phyloP scores from a whole-genome alignment of 2,329 filamentous ascomycete species.

The Stagonosporopsis rhizophila region DNA sequence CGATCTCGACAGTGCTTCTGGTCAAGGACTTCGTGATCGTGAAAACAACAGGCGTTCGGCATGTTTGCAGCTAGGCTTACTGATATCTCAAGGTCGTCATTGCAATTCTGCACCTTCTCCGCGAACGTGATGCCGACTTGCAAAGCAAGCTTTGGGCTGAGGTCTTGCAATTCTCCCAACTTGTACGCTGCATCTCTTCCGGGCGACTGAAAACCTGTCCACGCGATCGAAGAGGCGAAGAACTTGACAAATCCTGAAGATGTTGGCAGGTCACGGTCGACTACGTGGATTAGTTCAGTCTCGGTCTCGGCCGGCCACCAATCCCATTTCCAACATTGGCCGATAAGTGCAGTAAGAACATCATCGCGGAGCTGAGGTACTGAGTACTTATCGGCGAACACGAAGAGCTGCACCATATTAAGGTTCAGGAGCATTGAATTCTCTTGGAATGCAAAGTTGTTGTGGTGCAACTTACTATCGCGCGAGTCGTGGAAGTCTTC shows the following conservation, averaged over 20 bases:
- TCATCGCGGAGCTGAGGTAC: conserved; percentile 23
- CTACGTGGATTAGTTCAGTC: neutral
- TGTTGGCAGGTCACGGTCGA: neutral
- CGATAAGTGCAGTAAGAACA: conserved; percentile 17
- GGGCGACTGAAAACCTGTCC: neutral
- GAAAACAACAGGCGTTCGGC: neutral
- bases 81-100: neutral
- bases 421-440: neutral
- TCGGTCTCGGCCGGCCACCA: neutral
- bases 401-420: conserved; percentile 15
- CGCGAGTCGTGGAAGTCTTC: neutral
- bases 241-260: neutral
- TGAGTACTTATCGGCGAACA: conserved; percentile 23
- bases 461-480: neutral
- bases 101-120: neutral
- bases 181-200: neutral
- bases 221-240: neutral
- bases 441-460: neutral
- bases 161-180: neutral
- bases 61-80: neutral
- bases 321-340: conserved; percentile 1
- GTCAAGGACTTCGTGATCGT: conserved; percentile 7
- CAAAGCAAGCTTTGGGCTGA: neutral
- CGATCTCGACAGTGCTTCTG: conserved; percentile 10
- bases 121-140: neutral